phyloP scores from a whole-genome alignment of 2,329 filamentous ascomycete species.

The Pseudohalonectria lignicola region DNA sequence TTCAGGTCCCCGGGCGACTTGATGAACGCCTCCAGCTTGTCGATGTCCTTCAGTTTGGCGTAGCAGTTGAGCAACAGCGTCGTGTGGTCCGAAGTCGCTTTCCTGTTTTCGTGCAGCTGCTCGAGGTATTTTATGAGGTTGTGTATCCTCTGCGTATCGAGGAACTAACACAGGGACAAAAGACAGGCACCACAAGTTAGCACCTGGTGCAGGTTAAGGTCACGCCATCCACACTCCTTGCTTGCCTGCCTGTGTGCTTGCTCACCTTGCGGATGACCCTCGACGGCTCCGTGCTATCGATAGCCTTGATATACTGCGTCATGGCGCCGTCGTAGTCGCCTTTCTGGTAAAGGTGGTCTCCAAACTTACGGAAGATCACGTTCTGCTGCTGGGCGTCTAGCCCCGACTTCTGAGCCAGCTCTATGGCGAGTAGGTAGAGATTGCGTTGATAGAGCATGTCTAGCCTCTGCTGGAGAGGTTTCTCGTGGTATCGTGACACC shows the following conservation, averaged over 20 bases:
- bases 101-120: conserved; percentile 87
- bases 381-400: conserved; percentile 76
- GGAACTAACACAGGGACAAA: no score
- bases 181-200: no score
- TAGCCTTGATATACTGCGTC: conserved; percentile 94
- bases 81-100: conserved; percentile 89
- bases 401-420: conserved; percentile 80
- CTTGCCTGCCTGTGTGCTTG: no score
- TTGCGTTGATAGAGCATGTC: conserved; percentile 92
- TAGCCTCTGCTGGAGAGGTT: conserved; percentile 77
- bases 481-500: conserved; percentile 85
- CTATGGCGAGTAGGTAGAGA: conserved; percentile 83
- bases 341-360: conserved; percentile 89
- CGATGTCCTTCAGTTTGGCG: conserved; percentile 92
- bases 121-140: conserved; percentile 96
- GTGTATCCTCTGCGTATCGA: conserved; percentile 94
- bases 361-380: conserved; percentile 84
- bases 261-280: conserved; percentile 84
- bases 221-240: no score
- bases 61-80: conserved; percentile 94
- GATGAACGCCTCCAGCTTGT: conserved; percentile 93
- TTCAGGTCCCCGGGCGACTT: conserved; percentile 90
- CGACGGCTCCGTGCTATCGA: conserved; percentile 91
- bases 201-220: no score
- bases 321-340: conserved; percentile 97